A percentile compares a stretch with the other conserved stretches of the same genome.
These are phyloP conservation scores for Candida sphagnicola DNA, from an alignment of 805 yeast species.

Conservation along the genomic window DNA sequence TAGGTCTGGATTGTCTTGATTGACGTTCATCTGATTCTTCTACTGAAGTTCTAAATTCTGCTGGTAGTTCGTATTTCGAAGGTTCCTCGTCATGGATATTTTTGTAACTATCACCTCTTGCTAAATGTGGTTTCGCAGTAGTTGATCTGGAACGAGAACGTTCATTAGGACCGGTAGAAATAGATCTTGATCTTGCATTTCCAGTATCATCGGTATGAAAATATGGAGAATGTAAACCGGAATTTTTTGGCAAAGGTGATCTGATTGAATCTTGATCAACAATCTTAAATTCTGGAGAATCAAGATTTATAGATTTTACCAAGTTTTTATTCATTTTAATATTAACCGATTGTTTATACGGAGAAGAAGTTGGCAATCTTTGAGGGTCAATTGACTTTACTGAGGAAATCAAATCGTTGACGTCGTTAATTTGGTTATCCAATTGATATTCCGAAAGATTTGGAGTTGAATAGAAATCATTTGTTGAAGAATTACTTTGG, in stretches of 20 bases:
- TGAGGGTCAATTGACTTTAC: conserved; percentile 35
- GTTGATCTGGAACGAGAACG: conserved; percentile 18
- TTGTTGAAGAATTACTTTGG: neutral
- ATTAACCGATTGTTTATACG: neutral
- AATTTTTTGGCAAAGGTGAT: conserved; percentile 7
- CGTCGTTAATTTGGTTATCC: conserved; percentile 34
- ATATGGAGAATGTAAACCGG: conserved; percentile 29
- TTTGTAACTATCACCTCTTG: conserved; percentile 75
- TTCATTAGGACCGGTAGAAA: conserved; percentile 9
- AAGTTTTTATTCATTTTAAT: conserved; percentile 1
- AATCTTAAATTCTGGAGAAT: conserved; percentile 1
- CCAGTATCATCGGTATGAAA: conserved; percentile 25
- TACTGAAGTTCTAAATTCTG: conserved; percentile 23
- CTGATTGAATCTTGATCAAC: neutral
- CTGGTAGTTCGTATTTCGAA: conserved; percentile 39
- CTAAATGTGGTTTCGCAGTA: conserved; percentile 52
- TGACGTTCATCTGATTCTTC: conserved; percentile 35
- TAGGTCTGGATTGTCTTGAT: conserved; percentile 37
- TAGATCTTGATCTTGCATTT: conserved; percentile 27
- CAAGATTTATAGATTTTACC: neutral
- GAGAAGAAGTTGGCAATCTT: conserved; percentile 17
- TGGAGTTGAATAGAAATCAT: conserved; percentile 34
- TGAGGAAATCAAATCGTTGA: conserved; percentile 29
- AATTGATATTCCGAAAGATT: conserved; percentile 43
- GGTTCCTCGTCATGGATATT: conserved; percentile 48